Evolutionary conservation across 2,329 filamentous ascomycete genomes (phyloP).

Genomic region (Huntiella moniliformis): DNA sequence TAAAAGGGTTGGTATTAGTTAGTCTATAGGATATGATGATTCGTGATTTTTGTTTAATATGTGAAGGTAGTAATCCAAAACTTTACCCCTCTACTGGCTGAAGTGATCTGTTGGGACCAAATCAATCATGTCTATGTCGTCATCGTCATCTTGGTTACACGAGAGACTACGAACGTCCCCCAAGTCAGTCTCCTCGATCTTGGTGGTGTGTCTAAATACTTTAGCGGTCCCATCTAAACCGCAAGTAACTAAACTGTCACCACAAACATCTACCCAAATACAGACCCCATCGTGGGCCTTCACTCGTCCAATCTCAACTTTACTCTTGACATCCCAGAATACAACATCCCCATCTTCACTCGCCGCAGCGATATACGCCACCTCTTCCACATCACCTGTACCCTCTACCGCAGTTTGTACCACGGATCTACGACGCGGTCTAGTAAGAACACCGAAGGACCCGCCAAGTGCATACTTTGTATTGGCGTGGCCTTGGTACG

Average conservation of each 20-base stretch:
- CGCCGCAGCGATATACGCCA: constrained; percentile 55
- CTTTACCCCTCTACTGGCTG: neutral
- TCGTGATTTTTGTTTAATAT: neutral
- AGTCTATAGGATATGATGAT: neutral
- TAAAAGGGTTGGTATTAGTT: constrained; percentile 14
- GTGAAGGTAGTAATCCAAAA: neutral
- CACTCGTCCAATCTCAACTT: constrained; percentile 58
- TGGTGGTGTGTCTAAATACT: constrained; percentile 24
- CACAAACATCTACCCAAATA: constrained; percentile 45
- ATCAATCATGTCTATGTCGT: constrained; percentile 9
- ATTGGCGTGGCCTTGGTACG: constrained; percentile 85
- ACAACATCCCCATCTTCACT: constrained; percentile 76
- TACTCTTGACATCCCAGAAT: constrained; percentile 79
- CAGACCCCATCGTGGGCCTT: constrained; percentile 37
- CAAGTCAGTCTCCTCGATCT: neutral
- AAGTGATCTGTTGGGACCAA: neutral
- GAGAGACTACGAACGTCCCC: neutral
- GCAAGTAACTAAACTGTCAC: constrained; percentile 36
- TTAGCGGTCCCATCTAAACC: constrained; percentile 35
- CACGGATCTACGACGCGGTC: constrained; percentile 10
- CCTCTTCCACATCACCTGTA: neutral
- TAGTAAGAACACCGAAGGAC: constrained; percentile 45
- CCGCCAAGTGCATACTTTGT: constrained; percentile 68
- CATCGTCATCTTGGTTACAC: constrained; percentile 1
- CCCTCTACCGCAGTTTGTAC: constrained; percentile 7